Percentiles rank a stretch among this genome's conserved stretches.
Evolutionary conservation across 768 basidiomycete species (phyloP).

Genomic region (Daedalea quercina): DNA sequence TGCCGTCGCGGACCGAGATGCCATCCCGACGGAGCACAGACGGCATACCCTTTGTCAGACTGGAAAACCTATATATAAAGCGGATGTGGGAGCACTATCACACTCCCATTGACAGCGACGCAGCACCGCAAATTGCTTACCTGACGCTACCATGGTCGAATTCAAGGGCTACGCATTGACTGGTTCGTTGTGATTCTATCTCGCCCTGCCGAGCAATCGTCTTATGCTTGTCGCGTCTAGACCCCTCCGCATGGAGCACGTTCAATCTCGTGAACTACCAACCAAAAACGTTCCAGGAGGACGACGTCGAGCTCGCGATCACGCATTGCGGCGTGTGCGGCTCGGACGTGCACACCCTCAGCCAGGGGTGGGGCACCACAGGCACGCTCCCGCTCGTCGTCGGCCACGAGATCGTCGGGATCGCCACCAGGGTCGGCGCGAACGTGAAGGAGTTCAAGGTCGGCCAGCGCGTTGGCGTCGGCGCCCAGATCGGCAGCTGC

Average conservation of each 20-base stretch:
- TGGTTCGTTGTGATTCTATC: not conserved
- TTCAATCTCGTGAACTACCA: slow-evolving; percentile 38
- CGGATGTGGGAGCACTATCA: not conserved
- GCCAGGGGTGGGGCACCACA: slow-evolving; percentile 27
- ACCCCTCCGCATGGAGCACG: slow-evolving; percentile 25
- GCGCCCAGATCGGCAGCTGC: slow-evolving; percentile 45
- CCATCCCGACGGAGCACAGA: not conserved
- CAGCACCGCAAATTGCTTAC: not conserved
- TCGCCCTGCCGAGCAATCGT: not conserved
- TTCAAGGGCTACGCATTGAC: slow-evolving; percentile 18
- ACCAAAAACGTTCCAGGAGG: slow-evolving; percentile 43
- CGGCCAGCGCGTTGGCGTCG: slow-evolving; percentile 48
- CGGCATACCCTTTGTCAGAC: not conserved
- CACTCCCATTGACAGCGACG: not conserved
- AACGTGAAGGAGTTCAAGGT: slow-evolving; percentile 47
- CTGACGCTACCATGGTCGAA: slow-evolving; percentile 1
- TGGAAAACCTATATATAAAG: not conserved
- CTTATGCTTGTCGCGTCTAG: not conserved
- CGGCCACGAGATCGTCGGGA: slow-evolving; percentile 48
- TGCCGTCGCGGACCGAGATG: not conserved
- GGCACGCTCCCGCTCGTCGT: slow-evolving; percentile 14
- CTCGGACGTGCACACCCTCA: slow-evolving; percentile 40
- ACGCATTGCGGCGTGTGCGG: slow-evolving; percentile 42
- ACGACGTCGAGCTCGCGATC: slow-evolving; percentile 49
- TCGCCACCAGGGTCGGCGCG: slow-evolving; percentile 42